These are phyloP conservation scores for Phytophthora aleatoria DNA, from an alignment of 352 stramenopile genomes.

Conservation along the genomic window DNA sequence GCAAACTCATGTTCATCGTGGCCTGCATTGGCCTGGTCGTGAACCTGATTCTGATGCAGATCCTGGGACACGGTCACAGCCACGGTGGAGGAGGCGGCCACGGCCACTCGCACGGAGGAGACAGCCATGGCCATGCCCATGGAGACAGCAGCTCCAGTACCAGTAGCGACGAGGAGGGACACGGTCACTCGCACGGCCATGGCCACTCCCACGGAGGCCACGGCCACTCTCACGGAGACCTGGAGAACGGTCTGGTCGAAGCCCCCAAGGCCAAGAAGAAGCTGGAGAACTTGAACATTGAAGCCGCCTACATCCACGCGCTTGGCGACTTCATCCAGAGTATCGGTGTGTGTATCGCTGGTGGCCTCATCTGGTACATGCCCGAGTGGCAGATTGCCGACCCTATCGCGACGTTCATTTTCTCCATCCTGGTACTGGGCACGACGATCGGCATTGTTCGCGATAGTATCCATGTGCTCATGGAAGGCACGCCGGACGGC, in stretches of 20 bases:
- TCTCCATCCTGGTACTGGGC: constrained; percentile 94
- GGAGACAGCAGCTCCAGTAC: constrained; percentile 7
- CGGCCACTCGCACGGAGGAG: constrained; percentile 40
- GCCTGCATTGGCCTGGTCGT: constrained; percentile 95
- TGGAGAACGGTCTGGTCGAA: constrained; percentile 34
- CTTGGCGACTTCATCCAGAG: constrained; percentile 98
- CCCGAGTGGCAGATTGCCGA: constrained; percentile 96
- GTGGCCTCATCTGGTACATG: constrained; percentile 96
- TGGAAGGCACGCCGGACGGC: constrained; percentile 94
- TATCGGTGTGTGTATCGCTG: constrained; percentile 95
- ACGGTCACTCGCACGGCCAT: constrained; percentile 37
- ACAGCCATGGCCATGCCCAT: constrained; percentile 39
- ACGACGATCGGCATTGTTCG: constrained; percentile 93
- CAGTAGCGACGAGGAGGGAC: constrained; percentile 11
- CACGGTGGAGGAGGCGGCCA: constrained; percentile 55
- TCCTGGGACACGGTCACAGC: constrained; percentile 86
- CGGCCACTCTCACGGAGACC: constrained; percentile 34
- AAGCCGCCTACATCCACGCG: constrained; percentile 97
- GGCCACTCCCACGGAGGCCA: constrained; percentile 37
- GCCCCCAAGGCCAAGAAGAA: constrained; percentile 40
- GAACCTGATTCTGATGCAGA: constrained; percentile 95
- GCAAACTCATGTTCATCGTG: constrained; percentile 97
- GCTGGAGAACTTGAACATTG: constrained; percentile 94
- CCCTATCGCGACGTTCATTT: constrained; percentile 98
- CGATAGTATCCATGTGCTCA: constrained; percentile 93